Conservation (phyloP, 305 asterid species). For the Fraxinus sp. region DNA sequence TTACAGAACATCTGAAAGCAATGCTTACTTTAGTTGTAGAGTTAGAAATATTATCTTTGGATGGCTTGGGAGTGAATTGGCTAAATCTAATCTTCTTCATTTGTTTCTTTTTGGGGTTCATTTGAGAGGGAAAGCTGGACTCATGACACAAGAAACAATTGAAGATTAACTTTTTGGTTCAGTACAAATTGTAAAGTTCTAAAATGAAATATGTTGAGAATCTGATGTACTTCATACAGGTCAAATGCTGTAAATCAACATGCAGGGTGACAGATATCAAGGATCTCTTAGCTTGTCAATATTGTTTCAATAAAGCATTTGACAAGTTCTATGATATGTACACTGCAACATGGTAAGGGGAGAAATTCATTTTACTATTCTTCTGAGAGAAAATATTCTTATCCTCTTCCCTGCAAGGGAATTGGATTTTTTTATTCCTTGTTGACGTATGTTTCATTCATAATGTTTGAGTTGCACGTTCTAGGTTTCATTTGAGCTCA, state of each 20-base stretch:
- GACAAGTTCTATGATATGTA: conserved; percentile 85
- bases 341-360: conserved; percentile 70
- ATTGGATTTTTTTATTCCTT: neutral
- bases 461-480: neutral
- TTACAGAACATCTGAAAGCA: neutral
- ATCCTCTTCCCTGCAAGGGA: neutral
- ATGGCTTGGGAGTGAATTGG: neutral
- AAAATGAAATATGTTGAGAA: neutral
- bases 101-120: neutral
- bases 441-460: neutral
- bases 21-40: neutral
- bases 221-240: conserved; percentile 37
- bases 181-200: neutral
- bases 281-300: conserved; percentile 74
- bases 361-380: neutral
- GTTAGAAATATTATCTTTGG: neutral
- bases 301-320: conserved; percentile 77
- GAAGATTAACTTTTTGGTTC: neutral
- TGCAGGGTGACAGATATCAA: conserved; percentile 70
- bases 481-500: neutral
- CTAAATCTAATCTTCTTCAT: neutral
- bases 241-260: conserved; percentile 81
- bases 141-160: neutral
- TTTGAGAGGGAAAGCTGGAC: neutral
- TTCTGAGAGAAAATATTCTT: neutral